phyloP scores from a whole-genome alignment of 441 rosid genomes.

The Arabidopsis lyrata region DNA sequence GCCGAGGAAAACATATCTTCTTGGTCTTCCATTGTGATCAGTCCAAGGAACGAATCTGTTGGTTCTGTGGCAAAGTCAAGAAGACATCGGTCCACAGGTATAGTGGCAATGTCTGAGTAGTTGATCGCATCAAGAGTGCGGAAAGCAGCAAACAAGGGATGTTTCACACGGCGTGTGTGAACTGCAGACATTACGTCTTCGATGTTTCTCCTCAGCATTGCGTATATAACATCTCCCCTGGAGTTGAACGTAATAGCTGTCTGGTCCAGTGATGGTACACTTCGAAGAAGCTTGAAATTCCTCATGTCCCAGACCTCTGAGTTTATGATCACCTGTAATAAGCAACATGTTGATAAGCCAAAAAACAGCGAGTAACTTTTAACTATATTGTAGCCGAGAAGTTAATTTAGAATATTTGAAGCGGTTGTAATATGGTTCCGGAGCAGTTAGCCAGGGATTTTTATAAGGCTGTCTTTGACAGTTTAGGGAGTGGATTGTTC shows the following conservation, averaged over 20 bases:
- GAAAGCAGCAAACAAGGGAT: conserved; percentile 86
- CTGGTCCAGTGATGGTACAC: conserved; percentile 95
- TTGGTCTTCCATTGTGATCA: conserved; percentile 96
- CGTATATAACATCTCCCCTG: conserved; percentile 93
- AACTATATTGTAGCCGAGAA: neutral
- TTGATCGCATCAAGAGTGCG: conserved; percentile 94
- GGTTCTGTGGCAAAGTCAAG: conserved; percentile 95
- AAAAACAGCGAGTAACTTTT: conserved; percentile 11
- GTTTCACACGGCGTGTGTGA: conserved; percentile 89
- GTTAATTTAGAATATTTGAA: neutral
- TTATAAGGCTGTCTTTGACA: neutral
- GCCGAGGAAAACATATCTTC: conserved; percentile 94
- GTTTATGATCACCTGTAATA: conserved; percentile 84
- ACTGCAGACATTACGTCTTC: conserved; percentile 95
- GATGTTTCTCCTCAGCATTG: conserved; percentile 91
- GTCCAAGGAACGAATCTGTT: conserved; percentile 91
- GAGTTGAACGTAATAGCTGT: conserved; percentile 89
- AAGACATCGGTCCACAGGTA: conserved; percentile 93
- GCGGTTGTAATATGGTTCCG: neutral
- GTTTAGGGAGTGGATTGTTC: neutral
- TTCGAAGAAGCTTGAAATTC: conserved; percentile 81
- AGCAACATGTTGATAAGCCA: conserved; percentile 27
- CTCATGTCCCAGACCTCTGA: conserved; percentile 99
- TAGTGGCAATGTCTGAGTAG: conserved; percentile 93
- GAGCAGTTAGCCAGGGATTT: neutral